Percentiles rank a stretch among this genome's conserved stretches.
Evolutionary conservation across 1,139 yeast species (phyloP).

Genomic region (Suhomyces wounanorum): DNA sequence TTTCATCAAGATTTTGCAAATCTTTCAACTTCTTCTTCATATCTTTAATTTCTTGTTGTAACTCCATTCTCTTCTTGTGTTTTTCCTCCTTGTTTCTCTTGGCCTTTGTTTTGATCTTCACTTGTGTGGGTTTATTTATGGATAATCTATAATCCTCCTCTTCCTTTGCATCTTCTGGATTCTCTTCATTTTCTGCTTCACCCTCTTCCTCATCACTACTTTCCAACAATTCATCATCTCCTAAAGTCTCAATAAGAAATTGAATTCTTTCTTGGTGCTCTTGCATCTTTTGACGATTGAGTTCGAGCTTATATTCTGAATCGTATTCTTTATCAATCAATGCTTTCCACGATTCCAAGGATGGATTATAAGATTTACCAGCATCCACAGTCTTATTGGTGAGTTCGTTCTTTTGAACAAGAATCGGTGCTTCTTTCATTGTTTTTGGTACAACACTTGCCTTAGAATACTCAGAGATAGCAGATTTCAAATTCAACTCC

Average conservation of each 20-base stretch:
- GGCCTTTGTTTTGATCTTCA: constrained; percentile 73
- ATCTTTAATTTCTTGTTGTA: constrained; percentile 59
- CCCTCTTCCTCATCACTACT: constrained; percentile 46
- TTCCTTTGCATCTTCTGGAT: constrained; percentile 19
- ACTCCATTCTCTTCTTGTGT: constrained; percentile 59
- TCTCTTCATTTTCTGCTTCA: constrained; percentile 33
- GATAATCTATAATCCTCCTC: constrained; percentile 49
- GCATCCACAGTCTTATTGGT: constrained; percentile 57
- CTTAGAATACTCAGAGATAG: constrained; percentile 49
- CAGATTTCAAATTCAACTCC: constrained; percentile 16
- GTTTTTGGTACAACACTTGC: constrained; percentile 62
- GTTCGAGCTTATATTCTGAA: constrained; percentile 67
- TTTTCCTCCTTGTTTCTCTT: constrained; percentile 73
- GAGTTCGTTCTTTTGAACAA: constrained; percentile 42
- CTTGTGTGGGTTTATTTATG: constrained; percentile 66
- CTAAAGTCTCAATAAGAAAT: constrained; percentile 61
- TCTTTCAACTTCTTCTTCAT: constrained; percentile 59
- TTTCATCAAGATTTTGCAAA: constrained; percentile 56
- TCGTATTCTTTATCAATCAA: constrained; percentile 68
- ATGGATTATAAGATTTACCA: constrained; percentile 93
- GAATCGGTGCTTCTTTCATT: constrained; percentile 53
- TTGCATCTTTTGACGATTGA: constrained; percentile 58
- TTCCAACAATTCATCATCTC: constrained; percentile 56
- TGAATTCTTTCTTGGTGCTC: constrained; percentile 65
- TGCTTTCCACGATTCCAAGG: constrained; percentile 78